A percentile compares a stretch with the other conserved stretches of the same genome.
phyloP scores from a whole-genome alignment of 352 stramenopile species.

The Pythium rishiriense region DNA sequence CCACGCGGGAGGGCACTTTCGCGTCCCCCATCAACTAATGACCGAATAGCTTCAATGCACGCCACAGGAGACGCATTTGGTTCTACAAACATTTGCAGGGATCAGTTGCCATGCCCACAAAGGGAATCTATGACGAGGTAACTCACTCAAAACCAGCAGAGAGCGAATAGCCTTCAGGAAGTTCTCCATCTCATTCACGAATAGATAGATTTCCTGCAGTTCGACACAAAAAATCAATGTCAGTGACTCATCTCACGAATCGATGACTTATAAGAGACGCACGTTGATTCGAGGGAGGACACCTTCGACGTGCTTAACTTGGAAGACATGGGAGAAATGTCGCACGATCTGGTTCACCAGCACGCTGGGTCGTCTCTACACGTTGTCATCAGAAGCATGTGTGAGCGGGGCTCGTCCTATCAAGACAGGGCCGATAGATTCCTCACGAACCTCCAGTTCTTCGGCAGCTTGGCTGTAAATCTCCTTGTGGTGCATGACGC shows the following conservation, averaged over 20 bases:
- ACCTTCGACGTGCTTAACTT: conserved; percentile 81
- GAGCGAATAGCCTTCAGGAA: conserved; percentile 66
- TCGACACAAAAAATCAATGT: not conserved
- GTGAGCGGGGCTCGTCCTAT: not conserved
- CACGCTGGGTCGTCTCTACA: conserved; percentile 67
- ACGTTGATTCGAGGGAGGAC: conserved; percentile 92
- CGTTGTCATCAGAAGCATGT: not conserved
- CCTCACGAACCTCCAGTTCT: conserved; percentile 64
- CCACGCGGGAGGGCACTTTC: not conserved
- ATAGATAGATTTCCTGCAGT: conserved; percentile 77
- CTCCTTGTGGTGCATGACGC: conserved; percentile 73
- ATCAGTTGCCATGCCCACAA: no score
- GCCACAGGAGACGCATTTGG: conserved; percentile 44
- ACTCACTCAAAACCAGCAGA: conserved; percentile 70
- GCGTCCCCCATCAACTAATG: conserved; percentile 20
- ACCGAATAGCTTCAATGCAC: conserved; percentile 47
- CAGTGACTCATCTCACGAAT: not conserved
- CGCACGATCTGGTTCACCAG: conserved; percentile 86
- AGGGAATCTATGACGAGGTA: no score
- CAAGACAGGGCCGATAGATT: not conserved
- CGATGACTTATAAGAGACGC: conserved; percentile 1
- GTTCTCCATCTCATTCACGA: conserved; percentile 87
- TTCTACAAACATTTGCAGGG: no score
- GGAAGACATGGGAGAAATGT: conserved; percentile 88
- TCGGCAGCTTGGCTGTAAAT: conserved; percentile 79